Evolutionary conservation across 441 rosid species (phyloP), one percentile per base, ranked within the genome.

Genomic region (Aquilaria agallochum): DNA sequence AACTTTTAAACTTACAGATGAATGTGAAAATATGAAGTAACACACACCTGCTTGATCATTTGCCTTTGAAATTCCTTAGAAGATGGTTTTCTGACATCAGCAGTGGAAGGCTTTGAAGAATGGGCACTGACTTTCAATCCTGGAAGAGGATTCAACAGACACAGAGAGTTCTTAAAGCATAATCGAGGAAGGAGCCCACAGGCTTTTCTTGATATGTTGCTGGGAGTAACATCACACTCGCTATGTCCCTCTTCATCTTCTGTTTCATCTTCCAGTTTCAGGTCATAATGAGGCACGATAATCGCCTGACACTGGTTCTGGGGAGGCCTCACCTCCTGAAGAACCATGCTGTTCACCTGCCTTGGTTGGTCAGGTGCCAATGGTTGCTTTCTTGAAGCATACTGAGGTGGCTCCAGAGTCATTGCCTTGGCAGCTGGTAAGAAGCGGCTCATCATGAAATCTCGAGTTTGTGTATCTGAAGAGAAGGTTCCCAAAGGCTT

Each of bases 401-500:
- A 69, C 34, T 83, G 92, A 59, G 86, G 77, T 56, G 78, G 74
- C 68, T 78, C 79, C 66, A 82, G 64, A 58, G 97, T 78, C 98
- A 90, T 86, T 52, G 98, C 98, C 88, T 83, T 86, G 53, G 99
- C 95, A 44, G 99, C 99, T n/a, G 99, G 97, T 70, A 90, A 82
- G 87, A 94, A 94, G 44, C 99, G 93, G 11, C 77, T 82, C 97
- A 91, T 79, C 95, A 94, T 90, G 69, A 94, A 85, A 70, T 94
- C 95, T 20, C 79, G 80, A 52, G 85, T 78, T 56, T 75, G 84
- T 36, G 64, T 76, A 65, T 87, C 90, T 1, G 74, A 76, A 3
- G 83, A 70, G 68, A 80, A 80, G 47, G 81, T 74, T 46, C 92
- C 88, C 3, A 84, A 69, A 20, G 69, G 76, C 66, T 83, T 72